These are phyloP conservation scores for Dryadomyces quercivorus DNA, from an alignment of 2,329 filamentous ascomycete species.

Conservation along the genomic window DNA sequence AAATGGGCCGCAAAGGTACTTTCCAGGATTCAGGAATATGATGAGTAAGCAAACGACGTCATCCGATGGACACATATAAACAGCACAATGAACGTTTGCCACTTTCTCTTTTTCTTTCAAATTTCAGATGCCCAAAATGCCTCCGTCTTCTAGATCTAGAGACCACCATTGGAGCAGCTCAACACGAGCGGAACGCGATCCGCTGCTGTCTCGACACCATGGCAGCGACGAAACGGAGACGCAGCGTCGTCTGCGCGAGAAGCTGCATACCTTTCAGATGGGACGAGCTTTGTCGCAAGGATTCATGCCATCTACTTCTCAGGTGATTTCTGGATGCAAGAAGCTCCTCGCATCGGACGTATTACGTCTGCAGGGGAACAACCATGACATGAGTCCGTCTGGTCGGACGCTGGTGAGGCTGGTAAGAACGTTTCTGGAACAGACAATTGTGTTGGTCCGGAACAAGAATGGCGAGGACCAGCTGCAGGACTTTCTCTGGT, in stretches of 20 bases:
- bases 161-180: too few relatives aligned
- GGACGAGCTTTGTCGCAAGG: slow-evolving; percentile 67
- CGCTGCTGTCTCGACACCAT: slow-evolving; percentile 56
- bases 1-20: too few relatives aligned
- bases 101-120: too few relatives aligned
- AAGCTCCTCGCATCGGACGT: too few relatives aligned
- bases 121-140: too few relatives aligned
- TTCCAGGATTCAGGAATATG: too few relatives aligned
- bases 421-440: slow-evolving; percentile 58
- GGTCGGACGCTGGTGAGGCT: slow-evolving; percentile 63
- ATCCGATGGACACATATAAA: too few relatives aligned
- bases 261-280: slow-evolving; percentile 92
- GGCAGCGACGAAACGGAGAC: slow-evolving; percentile 72
- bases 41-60: too few relatives aligned
- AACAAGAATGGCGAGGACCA: slow-evolving; percentile 78
- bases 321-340: slow-evolving; percentile 49
- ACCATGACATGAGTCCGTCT: slow-evolving; percentile 60
- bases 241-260: slow-evolving; percentile 70
- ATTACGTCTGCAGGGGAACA: too few relatives aligned
- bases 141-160: too few relatives aligned
- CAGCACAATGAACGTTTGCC: too few relatives aligned
- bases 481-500: slow-evolving; percentile 88
- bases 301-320: slow-evolving; percentile 80
- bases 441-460: slow-evolving; percentile 69
- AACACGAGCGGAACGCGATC: slow-evolving; percentile 36